Percentiles rank a stretch among this genome's conserved stretches.
phyloP scores from a whole-genome alignment of 2,329 filamentous ascomycete species.

The Diaporthe sp. region DNA sequence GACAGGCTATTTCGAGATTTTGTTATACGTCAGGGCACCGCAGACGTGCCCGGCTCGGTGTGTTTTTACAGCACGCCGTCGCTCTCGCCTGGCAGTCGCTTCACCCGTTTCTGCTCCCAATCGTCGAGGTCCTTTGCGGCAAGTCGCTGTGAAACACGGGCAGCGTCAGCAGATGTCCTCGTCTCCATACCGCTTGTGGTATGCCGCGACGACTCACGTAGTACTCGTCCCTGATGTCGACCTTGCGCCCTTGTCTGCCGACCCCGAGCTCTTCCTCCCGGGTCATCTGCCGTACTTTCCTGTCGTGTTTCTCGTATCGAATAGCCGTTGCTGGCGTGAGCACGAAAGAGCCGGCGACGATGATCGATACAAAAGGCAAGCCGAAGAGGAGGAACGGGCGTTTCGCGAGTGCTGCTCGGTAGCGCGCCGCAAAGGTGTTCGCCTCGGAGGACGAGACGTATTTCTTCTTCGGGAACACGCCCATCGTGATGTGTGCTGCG shows the following conservation, averaged over 20 bases:
- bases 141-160: constrained; percentile 67
- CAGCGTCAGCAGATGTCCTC: constrained; percentile 23
- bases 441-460: constrained; percentile 77
- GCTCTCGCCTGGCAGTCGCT: constrained; percentile 88
- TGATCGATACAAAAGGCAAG: constrained; percentile 89
- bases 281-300: constrained; percentile 86
- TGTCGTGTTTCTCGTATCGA: constrained; percentile 92
- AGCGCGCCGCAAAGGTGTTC: constrained; percentile 78
- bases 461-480: constrained; percentile 76
- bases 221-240: constrained; percentile 88
- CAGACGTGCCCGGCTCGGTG: not conserved
- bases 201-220: constrained; percentile 69
- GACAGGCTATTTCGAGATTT: constrained; percentile 11
- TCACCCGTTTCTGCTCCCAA: constrained; percentile 97
- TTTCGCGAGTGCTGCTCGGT: constrained; percentile 79
- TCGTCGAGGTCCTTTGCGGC: constrained; percentile 92
- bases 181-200: not conserved
- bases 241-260: constrained; percentile 76
- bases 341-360: constrained; percentile 93
- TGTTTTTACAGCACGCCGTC: constrained; percentile 78
- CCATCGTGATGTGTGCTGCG: constrained; percentile 58
- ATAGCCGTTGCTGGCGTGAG: constrained; percentile 94
- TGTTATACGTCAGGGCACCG: not conserved
- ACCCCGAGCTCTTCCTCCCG: constrained; percentile 90
- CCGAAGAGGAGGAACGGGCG: constrained; percentile 95